phyloP scores from a whole-genome alignment of 257 asterid species.

The Salvia miltiorrhiza region DNA sequence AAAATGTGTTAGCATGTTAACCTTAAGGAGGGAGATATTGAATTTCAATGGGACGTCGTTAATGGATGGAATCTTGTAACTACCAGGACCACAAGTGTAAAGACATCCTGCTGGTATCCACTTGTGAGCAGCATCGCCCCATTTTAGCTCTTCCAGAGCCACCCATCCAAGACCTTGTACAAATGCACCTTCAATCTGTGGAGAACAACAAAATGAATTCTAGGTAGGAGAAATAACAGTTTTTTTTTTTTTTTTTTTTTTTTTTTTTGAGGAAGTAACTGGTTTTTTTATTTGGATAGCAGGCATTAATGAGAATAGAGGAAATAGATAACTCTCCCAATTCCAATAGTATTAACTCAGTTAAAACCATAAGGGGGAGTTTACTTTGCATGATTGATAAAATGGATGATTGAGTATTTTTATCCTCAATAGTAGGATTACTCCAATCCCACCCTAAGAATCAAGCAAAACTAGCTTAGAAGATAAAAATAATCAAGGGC shows the following conservation, averaged over 20 bases:
- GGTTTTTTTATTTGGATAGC: not conserved
- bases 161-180: constrained; percentile 97
- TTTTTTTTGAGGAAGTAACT: no score
- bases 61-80: constrained; percentile 85
- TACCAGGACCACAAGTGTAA: constrained; percentile 84
- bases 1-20: constrained; percentile 22
- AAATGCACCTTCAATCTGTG: constrained; percentile 94
- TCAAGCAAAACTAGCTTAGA: no score
- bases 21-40: constrained; percentile 80
- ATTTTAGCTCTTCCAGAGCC: constrained; percentile 88
- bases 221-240: not conserved
- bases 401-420: no score
- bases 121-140: constrained; percentile 92
- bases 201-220: not conserved
- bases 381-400: no score
- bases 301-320: not conserved
- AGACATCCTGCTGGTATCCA: constrained; percentile 80
- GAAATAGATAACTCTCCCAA: not conserved
- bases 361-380: not conserved
- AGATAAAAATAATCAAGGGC: no score
- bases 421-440: no score
- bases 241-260: no score
- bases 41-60: constrained; percentile 81
- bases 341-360: not conserved
- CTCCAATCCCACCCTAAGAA: no score